These are phyloP conservation scores for Colletotrichum liriopes DNA, from an alignment of 2,329 filamentous ascomycete species.

Conservation along the genomic window DNA sequence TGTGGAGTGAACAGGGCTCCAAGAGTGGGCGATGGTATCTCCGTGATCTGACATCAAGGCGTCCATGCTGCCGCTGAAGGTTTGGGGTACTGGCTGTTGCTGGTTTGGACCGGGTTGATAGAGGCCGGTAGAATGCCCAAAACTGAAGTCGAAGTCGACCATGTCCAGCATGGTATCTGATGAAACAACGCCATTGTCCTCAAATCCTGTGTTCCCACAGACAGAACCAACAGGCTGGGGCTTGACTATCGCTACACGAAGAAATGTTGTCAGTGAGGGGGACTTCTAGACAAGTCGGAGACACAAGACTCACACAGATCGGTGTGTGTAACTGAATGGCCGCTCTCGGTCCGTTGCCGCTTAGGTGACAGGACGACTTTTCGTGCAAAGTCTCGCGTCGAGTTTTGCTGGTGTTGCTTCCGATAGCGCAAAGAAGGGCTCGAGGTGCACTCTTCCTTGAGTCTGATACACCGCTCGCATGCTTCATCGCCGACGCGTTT, in stretches of 20 bases:
- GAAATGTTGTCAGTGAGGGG: conserved; percentile 36
- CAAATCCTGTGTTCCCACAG: conserved; percentile 28
- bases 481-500: conserved; percentile 58
- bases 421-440: conserved; percentile 59
- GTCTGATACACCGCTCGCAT: conserved; percentile 60
- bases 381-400: conserved; percentile 22
- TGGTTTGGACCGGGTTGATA: conserved; percentile 44
- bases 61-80: conserved; percentile 30
- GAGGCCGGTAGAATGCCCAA: conserved; percentile 52
- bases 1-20: conserved; percentile 38
- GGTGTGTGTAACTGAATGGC: conserved; percentile 52
- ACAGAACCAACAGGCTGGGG: conserved; percentile 23
- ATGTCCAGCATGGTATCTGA: conserved; percentile 50
- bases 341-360: conserved; percentile 54
- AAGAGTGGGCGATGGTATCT: conserved; percentile 32
- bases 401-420: conserved; percentile 48
- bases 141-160: conserved; percentile 54
- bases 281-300: conserved; percentile 37
- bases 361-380: conserved; percentile 53
- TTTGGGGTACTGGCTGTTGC: conserved; percentile 50
- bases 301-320: conserved; percentile 54
- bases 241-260: conserved; percentile 39
- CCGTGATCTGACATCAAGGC: conserved; percentile 35
- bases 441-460: conserved; percentile 60
- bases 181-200: conserved; percentile 49